Conservation (phyloP, 1,284 basidiomycete genomes). For the Rhodotorula glutinis region DNA sequence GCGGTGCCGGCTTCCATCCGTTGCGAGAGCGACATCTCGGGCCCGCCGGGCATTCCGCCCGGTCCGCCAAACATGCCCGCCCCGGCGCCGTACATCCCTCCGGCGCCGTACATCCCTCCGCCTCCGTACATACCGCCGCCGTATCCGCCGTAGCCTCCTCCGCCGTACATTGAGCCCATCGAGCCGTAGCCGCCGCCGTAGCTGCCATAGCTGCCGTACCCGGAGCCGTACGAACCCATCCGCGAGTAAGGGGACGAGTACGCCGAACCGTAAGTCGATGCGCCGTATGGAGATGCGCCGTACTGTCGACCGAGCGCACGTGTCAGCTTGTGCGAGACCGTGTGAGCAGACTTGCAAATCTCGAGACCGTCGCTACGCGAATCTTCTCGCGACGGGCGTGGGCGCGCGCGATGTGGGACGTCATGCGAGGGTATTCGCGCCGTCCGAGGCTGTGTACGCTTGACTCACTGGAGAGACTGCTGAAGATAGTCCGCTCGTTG, state of each 20-base stretch:
- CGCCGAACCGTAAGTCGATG: constrained; percentile 1
- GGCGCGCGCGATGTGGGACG: too few species aligned
- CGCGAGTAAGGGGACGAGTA: constrained; percentile 4
- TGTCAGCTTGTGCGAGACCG: too few species aligned
- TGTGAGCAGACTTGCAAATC: too few species aligned
- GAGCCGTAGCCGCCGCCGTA: constrained; percentile 26
- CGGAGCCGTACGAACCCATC: constrained; percentile 4
- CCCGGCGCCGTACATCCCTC: constrained; percentile 20
- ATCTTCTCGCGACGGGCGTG: too few species aligned
- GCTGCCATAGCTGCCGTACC: constrained; percentile 4
- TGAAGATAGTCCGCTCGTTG: too few species aligned
- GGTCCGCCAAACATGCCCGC: constrained; percentile 49
- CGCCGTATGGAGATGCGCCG: constrained; percentile 15
- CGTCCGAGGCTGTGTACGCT: too few species aligned
- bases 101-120: constrained; percentile 11
- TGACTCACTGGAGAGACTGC: too few species aligned
- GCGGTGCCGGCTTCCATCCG: constrained; percentile 45
- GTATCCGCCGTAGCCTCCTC: constrained; percentile 14
- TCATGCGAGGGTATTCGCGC: too few species aligned
- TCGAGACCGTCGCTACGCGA: too few species aligned
- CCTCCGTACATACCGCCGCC: constrained; percentile 20
- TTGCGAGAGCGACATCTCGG: constrained; percentile 69
- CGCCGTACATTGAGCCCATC: constrained; percentile 6
- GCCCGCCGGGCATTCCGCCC: constrained; percentile 10
- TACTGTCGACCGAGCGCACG: background rate